Base-by-base conservation (phyloP, 139 green algal genomes). In the Pleodorina starrii region DNA sequence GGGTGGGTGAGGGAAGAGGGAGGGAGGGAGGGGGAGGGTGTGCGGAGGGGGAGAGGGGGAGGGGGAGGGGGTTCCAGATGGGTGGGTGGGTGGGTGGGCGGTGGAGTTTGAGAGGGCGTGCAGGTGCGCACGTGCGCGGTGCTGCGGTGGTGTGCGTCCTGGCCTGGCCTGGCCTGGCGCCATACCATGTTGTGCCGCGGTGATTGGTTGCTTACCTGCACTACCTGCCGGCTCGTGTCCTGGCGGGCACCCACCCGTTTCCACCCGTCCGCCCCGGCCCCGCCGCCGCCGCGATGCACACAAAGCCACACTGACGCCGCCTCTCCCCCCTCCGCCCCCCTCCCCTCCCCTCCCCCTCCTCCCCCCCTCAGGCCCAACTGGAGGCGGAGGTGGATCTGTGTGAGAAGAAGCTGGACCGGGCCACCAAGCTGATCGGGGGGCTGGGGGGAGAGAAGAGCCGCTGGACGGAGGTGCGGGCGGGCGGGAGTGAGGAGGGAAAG, bases 371-470 rank as follows among this genome's bases (percentile, higher is more conserved):
- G 76, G 87, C 90, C n/a, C 35, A 95, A 71, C 93, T 97, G 46
- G 94, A 96, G 89, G 83, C 88, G 5, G 92, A 96, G 36, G 93
- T 95, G 68, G 91, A 95, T 80, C 60, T 95, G 81, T 97, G 95
- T 84, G 83, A 89, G 63, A 93, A 93, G 77, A 96, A 97, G 90
- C 92, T 97, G 73, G 91, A 93, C 57, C 73, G 85, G 5, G 85
- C 69, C 42, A 85, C 93, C 74, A 96, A 97, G 90, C 92, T 97
- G 19, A 96, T 97, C 69, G 90, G 90, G 21, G 95, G 94, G 7
- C 91, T 97, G 71, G 94, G 94, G 54, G 95, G 95, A 4, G 95
- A 97, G 87, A 97, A 97, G 91, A 89, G 78, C 36, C 91, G 95
- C 32, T 97, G 95, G 95, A 95, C 91, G 14, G 85, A 94, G 87